Evolutionary conservation across 2,329 filamentous ascomycete genomes (phyloP).

Genomic region (Didymella keratinophila): DNA sequence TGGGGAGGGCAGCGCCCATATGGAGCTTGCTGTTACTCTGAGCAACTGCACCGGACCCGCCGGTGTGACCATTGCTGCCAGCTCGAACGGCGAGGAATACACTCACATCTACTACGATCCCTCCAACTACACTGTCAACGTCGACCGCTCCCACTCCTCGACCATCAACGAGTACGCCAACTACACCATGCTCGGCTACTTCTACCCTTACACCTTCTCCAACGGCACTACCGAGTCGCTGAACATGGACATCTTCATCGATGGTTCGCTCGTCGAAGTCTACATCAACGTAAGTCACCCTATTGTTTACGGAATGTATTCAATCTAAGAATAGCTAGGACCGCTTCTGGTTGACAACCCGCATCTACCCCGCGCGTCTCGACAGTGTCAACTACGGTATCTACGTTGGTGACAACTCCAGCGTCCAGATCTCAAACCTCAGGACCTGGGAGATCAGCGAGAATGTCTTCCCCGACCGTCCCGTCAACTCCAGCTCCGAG

Average conservation of each 20-base stretch:
- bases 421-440: slow-evolving; percentile 47
- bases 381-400: slow-evolving; percentile 56
- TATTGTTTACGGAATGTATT: background rate
- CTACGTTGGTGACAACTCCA: slow-evolving; percentile 50
- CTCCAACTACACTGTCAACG: slow-evolving; percentile 56
- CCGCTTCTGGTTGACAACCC: slow-evolving; percentile 51
- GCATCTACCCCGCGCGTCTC: slow-evolving; percentile 56
- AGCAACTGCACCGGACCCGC: slow-evolving; percentile 50
- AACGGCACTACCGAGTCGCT: slow-evolving; percentile 51
- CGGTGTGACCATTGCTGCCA: slow-evolving; percentile 55
- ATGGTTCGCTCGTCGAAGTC: slow-evolving; percentile 58
- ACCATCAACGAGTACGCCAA: slow-evolving; percentile 54
- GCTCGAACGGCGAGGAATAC: slow-evolving; percentile 54
- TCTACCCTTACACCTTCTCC: slow-evolving; percentile 54
- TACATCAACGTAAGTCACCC: slow-evolving; percentile 52
- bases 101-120: slow-evolving; percentile 57
- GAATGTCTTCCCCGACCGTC: slow-evolving; percentile 54
- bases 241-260: slow-evolving; percentile 56
- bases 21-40: slow-evolving; percentile 53
- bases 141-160: slow-evolving; percentile 55
- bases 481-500: slow-evolving; percentile 51
- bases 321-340: slow-evolving; percentile 35
- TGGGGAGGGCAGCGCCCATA: slow-evolving; percentile 46
- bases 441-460: slow-evolving; percentile 51
- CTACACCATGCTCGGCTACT: slow-evolving; percentile 56